Conservation (phyloP, 306 rosid species). For the Betula pendula region DNA sequence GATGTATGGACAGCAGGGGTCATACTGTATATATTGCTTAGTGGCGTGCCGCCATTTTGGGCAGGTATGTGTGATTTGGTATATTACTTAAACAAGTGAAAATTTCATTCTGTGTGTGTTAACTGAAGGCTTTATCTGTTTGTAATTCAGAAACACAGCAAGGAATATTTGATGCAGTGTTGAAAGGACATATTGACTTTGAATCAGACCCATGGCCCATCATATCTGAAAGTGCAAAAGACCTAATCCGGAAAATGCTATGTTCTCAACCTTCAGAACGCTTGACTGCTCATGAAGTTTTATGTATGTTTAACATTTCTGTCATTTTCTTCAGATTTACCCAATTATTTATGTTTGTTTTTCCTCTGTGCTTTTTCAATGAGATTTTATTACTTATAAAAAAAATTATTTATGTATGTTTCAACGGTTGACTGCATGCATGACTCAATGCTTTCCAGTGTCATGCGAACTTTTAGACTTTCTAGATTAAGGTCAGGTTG, state of each 20-base stretch:
- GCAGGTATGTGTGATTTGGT: conserved; percentile 56
- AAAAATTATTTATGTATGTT: too few species aligned
- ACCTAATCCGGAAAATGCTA: conserved; percentile 79
- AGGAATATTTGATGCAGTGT: conserved; percentile 90
- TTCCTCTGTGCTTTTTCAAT: too few species aligned
- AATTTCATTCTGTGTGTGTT: conserved; percentile 24
- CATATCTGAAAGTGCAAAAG: conserved; percentile 85
- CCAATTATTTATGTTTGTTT: not conserved
- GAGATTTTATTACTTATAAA: too few species aligned
- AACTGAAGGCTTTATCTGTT: conserved; percentile 39
- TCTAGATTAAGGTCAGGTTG: conserved; percentile 9
- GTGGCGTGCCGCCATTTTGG: conserved; percentile 98
- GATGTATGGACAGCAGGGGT: conserved; percentile 98
- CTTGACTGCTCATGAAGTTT: conserved; percentile 84
- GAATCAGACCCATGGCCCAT: conserved; percentile 95
- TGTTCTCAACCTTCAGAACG: conserved; percentile 80
- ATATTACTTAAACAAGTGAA: not conserved
- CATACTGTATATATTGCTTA: conserved; percentile 80
- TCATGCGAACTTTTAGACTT: conserved; percentile 11
- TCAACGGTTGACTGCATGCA: too few species aligned
- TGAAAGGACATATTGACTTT: conserved; percentile 92
- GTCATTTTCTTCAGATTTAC: conserved; percentile 23
- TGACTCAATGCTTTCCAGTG: not conserved
- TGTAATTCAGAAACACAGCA: conserved; percentile 89
- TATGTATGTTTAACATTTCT: conserved; percentile 62